Conservation (phyloP, 352 stramenopile species). For the Phytophthora rubi region DNA sequence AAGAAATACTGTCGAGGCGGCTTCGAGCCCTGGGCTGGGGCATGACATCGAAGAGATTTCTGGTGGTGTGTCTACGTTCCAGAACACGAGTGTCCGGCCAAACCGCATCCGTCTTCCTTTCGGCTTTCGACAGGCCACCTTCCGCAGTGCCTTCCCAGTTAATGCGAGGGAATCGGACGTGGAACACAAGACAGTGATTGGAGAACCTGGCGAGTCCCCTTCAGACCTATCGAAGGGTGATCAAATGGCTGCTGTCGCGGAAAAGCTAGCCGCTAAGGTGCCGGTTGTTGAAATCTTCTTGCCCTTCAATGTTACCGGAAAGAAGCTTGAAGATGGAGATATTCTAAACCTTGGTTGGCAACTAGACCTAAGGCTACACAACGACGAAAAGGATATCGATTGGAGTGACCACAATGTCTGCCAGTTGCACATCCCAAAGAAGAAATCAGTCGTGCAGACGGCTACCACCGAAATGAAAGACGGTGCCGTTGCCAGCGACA, state of each 20-base stretch:
- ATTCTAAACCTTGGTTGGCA: conserved; percentile 62
- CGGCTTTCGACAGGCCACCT: conserved; percentile 67
- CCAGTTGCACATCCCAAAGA: conserved; percentile 52
- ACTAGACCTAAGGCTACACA: conserved; percentile 57
- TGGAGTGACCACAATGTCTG: conserved; percentile 65
- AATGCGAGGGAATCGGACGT: conserved; percentile 8
- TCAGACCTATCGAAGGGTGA: conserved; percentile 6
- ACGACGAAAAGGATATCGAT: conserved; percentile 60
- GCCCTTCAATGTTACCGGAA: conserved; percentile 76
- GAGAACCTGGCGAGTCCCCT: conserved; percentile 1
- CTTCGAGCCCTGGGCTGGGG: conserved; percentile 13
- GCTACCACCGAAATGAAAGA: conserved; percentile 22
- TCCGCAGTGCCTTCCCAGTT: conserved; percentile 35
- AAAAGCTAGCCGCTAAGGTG: conserved; percentile 25
- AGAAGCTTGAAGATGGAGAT: conserved; percentile 60
- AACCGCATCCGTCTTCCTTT: conserved; percentile 66
- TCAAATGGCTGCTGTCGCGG: conserved; percentile 5
- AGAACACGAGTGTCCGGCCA: conserved; percentile 72
- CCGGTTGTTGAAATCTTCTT: conserved; percentile 62
- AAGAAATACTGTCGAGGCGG: conserved; percentile 40
- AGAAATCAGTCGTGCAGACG: conserved; percentile 21
- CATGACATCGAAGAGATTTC: conserved; percentile 21
- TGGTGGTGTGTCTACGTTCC: conserved; percentile 61
- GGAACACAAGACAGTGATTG: neutral
- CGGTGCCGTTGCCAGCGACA: conserved; percentile 1